A percentile compares a stretch with the other conserved stretches of the same genome.
Conservation (phyloP, 1,284 basidiomycete genomes). For the Salmacisia buchloeana region DNA sequence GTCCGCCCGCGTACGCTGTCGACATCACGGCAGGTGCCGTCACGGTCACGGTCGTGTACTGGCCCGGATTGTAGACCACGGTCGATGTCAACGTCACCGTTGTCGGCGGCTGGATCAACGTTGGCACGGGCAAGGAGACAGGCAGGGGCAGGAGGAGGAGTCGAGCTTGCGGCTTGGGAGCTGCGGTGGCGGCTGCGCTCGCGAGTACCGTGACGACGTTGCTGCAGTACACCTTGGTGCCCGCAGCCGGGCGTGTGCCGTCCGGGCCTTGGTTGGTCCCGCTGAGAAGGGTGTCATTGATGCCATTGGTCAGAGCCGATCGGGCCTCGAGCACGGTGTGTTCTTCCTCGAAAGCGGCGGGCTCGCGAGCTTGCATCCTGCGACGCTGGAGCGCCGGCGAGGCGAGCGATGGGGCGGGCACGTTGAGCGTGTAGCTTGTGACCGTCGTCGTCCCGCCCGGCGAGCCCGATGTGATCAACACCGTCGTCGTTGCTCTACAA, state of each 20-base stretch:
- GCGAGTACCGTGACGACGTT: conserved; percentile 1
- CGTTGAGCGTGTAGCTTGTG: not conserved
- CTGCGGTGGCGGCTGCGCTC: not conserved
- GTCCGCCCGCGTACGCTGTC: too few species aligned
- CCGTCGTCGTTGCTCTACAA: not conserved
- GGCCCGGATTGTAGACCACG: not conserved
- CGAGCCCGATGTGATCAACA: not conserved
- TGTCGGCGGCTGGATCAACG: not conserved
- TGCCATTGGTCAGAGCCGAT: not conserved
- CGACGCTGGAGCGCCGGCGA: not conserved
- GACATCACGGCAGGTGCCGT: too few species aligned
- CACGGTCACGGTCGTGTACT: too few species aligned
- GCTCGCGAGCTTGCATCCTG: not conserved
- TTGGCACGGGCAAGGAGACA: not conserved
- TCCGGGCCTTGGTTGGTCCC: not conserved
- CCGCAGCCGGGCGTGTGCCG: not conserved
- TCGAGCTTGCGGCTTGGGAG: not conserved
- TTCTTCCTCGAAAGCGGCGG: not conserved
- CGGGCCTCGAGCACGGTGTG: not conserved
- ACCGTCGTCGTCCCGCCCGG: conserved; percentile 1
- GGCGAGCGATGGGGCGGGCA: not conserved
- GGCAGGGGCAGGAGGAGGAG: not conserved
- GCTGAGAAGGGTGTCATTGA: not conserved
- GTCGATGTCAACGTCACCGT: not conserved
- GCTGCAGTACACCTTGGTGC: not conserved